phyloP scores from a whole-genome alignment of 2,329 filamentous ascomycete species.

The Leptodontidium sp. region DNA sequence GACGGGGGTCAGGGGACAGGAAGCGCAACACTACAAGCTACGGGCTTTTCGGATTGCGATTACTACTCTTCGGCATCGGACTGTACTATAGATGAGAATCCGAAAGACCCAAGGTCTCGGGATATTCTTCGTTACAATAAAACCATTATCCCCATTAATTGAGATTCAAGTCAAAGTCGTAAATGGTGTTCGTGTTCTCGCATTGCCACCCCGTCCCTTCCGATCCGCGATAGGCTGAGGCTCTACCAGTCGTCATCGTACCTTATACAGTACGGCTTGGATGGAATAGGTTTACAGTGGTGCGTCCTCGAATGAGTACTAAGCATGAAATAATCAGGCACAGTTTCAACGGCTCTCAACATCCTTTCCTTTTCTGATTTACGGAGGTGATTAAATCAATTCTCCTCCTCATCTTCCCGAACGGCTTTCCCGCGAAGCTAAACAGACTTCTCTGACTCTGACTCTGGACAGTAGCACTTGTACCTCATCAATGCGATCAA shows the following conservation, averaged over 20 bases:
- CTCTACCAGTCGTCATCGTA: background rate
- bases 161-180: background rate
- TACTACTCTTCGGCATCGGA: background rate
- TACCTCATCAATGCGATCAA: no score
- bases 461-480: no score
- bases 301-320: no score
- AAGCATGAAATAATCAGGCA: no score
- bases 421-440: no score
- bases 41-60: constrained; percentile 16
- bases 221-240: background rate
- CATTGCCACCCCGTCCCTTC: constrained; percentile 6
- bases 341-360: background rate
- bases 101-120: background rate
- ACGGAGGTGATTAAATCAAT: background rate
- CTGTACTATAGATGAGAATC: constrained; percentile 14
- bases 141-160: background rate
- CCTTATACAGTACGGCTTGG: no score
- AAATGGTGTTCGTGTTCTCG: background rate
- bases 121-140: constrained; percentile 9
- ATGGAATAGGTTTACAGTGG: no score
- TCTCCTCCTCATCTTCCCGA: no score
- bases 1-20: background rate
- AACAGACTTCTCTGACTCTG: no score
- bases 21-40: constrained; percentile 7
- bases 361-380: background rate